Conservation (phyloP, 768 basidiomycete genomes). For the Podaxis pistillaris region DNA sequence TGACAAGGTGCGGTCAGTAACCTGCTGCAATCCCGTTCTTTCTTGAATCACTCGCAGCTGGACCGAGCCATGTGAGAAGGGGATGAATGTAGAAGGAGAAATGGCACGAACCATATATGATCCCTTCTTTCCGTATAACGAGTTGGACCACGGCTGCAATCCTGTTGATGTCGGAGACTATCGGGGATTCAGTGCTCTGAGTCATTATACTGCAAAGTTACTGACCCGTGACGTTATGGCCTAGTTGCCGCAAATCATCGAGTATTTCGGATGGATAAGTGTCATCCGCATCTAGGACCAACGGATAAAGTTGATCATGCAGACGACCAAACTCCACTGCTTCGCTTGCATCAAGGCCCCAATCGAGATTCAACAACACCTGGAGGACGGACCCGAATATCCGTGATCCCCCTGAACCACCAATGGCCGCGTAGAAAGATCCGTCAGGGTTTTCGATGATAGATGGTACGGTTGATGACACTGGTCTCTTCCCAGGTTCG, state of each 20-base stretch:
- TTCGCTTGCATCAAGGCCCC: slow-evolving; percentile 75
- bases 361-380: slow-evolving; percentile 73
- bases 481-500: slow-evolving; percentile 80
- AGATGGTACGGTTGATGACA: slow-evolving; percentile 81
- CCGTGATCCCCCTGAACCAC: slow-evolving; percentile 85
- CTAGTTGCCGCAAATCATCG: slow-evolving; percentile 51
- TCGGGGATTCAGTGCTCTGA: slow-evolving; percentile 8
- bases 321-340: slow-evolving; percentile 85
- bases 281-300: slow-evolving; percentile 56
- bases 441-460: slow-evolving; percentile 80
- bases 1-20: slow-evolving; percentile 4
- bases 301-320: slow-evolving; percentile 85
- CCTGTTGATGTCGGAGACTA: slow-evolving; percentile 68
- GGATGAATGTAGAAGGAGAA: background rate
- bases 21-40: slow-evolving; percentile 20
- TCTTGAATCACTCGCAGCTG: slow-evolving; percentile 18
- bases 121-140: slow-evolving; percentile 49
- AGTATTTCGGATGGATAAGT: slow-evolving; percentile 58
- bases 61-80: background rate
- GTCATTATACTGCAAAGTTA: background rate
- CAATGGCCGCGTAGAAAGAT: slow-evolving; percentile 68
- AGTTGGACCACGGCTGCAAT: slow-evolving; percentile 76
- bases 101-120: slow-evolving; percentile 49
- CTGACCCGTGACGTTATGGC: slow-evolving; percentile 73
- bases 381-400: slow-evolving; percentile 85